These are phyloP conservation scores for Incumbomyces delicatus DNA, from an alignment of 2,329 filamentous ascomycete genomes.

Conservation along the genomic window DNA sequence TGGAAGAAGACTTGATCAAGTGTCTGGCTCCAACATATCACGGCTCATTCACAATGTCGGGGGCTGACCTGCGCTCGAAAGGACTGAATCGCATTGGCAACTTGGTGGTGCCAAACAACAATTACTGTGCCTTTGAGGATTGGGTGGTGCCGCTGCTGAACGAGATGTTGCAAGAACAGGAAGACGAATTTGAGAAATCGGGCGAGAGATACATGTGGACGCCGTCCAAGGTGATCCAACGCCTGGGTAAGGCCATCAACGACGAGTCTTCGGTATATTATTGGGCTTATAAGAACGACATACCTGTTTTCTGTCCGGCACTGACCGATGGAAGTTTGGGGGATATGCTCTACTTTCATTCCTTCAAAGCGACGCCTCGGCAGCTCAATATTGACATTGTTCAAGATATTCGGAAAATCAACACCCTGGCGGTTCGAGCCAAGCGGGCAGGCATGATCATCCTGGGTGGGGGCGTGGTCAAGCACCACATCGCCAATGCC, in stretches of 20 bases:
- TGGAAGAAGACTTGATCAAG: conserved; percentile 98
- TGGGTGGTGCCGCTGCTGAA: conserved; percentile 96
- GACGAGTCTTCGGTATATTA: conserved; percentile 87
- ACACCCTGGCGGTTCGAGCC: conserved; percentile 79
- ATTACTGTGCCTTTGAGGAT: conserved; percentile 96
- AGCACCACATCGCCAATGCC: conserved; percentile 97
- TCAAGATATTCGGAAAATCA: conserved; percentile 85
- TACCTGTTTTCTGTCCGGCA: conserved; percentile 93
- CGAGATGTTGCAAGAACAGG: conserved; percentile 86
- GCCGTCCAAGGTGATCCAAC: conserved; percentile 79
- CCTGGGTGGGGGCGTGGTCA: conserved; percentile 85
- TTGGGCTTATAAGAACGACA: conserved; percentile 95
- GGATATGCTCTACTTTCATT: conserved; percentile 98
- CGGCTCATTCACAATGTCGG: conserved; percentile 69
- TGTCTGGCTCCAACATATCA: conserved; percentile 92
- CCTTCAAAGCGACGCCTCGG: conserved; percentile 74
- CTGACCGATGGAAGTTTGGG: conserved; percentile 90
- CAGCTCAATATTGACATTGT: conserved; percentile 85
- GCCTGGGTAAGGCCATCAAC: conserved; percentile 88
- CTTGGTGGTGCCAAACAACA: conserved; percentile 87
- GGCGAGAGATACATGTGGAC: conserved; percentile 78
- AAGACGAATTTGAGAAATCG: conserved; percentile 57
- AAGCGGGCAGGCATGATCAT: conserved; percentile 92
- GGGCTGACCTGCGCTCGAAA: conserved; percentile 67
- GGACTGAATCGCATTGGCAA: conserved; percentile 96